These are phyloP conservation scores for Nicotiana tabacum DNA, from an alignment of 257 asterid genomes.

Conservation along the genomic window DNA sequence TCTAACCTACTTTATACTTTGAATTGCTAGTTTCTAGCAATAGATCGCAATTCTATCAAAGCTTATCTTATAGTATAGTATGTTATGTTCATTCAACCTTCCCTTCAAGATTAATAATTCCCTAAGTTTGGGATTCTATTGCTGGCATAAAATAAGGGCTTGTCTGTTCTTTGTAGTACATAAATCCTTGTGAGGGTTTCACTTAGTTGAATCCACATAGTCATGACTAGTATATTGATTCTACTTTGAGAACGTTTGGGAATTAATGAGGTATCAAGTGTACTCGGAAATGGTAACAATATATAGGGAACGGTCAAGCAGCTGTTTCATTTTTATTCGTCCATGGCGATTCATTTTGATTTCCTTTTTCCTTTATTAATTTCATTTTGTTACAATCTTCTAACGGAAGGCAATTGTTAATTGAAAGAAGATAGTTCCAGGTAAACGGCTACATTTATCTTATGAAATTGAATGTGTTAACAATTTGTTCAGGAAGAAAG, in stretches of 20 bases:
- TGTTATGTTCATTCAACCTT: neutral
- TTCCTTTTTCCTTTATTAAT: neutral
- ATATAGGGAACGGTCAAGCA: neutral
- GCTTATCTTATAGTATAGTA: neutral
- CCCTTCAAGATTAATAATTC: neutral
- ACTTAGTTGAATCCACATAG: neutral
- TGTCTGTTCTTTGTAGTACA: neutral
- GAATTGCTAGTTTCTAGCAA: neutral
- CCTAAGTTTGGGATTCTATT: neutral
- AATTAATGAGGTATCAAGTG: neutral
- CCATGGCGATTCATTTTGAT: neutral
- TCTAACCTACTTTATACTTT: neutral
- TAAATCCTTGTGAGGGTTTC: neutral
- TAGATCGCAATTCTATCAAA: neutral
- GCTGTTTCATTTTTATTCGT: neutral
- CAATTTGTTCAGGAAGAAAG: too few relatives aligned
- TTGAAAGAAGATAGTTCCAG: neutral
- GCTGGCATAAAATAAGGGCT: neutral
- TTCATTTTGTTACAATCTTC: neutral
- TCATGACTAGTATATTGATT: neutral
- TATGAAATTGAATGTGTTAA: too few relatives aligned
- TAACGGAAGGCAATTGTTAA: neutral
- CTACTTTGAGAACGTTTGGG: neutral
- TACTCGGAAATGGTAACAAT: neutral
- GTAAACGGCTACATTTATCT: too few relatives aligned